phyloP scores from a whole-genome alignment of 2,329 filamentous ascomycete species.

The Epichloe aotearoae region DNA sequence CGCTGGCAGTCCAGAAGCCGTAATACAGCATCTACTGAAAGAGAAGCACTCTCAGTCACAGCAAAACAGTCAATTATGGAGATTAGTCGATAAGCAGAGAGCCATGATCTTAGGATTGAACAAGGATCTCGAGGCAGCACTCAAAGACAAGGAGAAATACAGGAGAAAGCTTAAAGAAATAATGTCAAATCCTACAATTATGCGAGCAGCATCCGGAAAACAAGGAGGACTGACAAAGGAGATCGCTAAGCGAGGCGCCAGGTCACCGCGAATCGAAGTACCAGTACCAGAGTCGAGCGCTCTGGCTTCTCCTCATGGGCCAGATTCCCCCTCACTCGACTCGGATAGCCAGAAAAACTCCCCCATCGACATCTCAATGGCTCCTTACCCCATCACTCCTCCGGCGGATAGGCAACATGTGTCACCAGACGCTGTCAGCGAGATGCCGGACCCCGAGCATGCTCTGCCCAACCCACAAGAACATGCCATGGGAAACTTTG shows the following conservation, averaged over 20 bases:
- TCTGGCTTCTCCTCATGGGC: background rate
- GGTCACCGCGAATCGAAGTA: slow-evolving; percentile 14
- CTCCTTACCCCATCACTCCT: slow-evolving; percentile 52
- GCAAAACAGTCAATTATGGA: slow-evolving; percentile 90
- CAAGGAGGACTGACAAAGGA: slow-evolving; percentile 6
- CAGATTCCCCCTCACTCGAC: slow-evolving; percentile 16
- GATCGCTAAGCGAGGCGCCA: slow-evolving; percentile 3
- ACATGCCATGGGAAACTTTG: slow-evolving; percentile 43
- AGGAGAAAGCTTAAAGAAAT: slow-evolving; percentile 78
- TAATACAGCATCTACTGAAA: slow-evolving; percentile 76
- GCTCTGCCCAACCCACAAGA: slow-evolving; percentile 48
- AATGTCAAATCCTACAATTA: slow-evolving; percentile 27
- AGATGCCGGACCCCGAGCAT: slow-evolving; percentile 42
- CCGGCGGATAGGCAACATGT: slow-evolving; percentile 37
- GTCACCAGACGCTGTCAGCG: slow-evolving; percentile 30
- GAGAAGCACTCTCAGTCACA: slow-evolving; percentile 82
- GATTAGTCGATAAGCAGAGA: slow-evolving; percentile 89
- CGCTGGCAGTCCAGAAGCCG: slow-evolving; percentile 78
- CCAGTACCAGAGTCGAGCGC: slow-evolving; percentile 7
- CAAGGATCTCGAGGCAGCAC: slow-evolving; percentile 77
- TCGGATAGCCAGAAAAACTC: slow-evolving; percentile 40
- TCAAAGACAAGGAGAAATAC: slow-evolving; percentile 93
- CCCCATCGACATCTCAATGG: slow-evolving; percentile 42
- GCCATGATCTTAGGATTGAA: slow-evolving; percentile 89
- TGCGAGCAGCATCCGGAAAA: slow-evolving; percentile 15